These are phyloP conservation scores for Tolypocladium capitatum DNA, from an alignment of 2,329 filamentous ascomycete species.

Conservation along the genomic window DNA sequence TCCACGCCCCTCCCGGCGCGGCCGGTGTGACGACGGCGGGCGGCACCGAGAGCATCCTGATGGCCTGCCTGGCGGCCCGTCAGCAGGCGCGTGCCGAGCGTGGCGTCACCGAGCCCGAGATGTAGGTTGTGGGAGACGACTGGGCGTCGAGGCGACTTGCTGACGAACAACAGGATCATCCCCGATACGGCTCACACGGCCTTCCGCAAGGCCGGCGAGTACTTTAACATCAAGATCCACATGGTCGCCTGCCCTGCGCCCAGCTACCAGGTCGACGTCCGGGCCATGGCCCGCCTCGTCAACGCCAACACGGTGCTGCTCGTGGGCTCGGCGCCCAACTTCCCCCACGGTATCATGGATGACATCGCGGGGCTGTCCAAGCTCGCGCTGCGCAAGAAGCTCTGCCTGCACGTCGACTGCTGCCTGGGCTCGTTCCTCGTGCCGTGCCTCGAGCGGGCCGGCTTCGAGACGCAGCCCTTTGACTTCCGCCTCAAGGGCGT, in stretches of 20 bases:
- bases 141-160: not conserved
- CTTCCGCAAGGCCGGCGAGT: slow-evolving; percentile 87
- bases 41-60: slow-evolving; percentile 91
- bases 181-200: slow-evolving; percentile 91
- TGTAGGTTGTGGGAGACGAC: slow-evolving; percentile 41
- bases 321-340: slow-evolving; percentile 92
- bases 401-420: slow-evolving; percentile 93
- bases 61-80: slow-evolving; percentile 82
- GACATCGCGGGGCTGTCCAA: slow-evolving; percentile 78
- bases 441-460: slow-evolving; percentile 83
- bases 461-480: slow-evolving; percentile 77
- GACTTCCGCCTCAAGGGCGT: slow-evolving; percentile 93
- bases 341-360: slow-evolving; percentile 95
- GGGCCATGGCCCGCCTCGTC: slow-evolving; percentile 67
- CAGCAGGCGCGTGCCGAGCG: slow-evolving; percentile 81
- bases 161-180: slow-evolving; percentile 52
- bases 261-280: slow-evolving; percentile 68
- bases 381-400: slow-evolving; percentile 62
- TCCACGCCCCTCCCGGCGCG: slow-evolving; percentile 74
- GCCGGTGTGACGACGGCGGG: slow-evolving; percentile 85
- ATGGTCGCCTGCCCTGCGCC: slow-evolving; percentile 78
- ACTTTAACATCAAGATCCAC: slow-evolving; percentile 95
- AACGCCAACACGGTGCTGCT: slow-evolving; percentile 90
- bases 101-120: slow-evolving; percentile 83
- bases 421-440: slow-evolving; percentile 93